These are phyloP conservation scores for Nissolia schottii DNA, from an alignment of 306 rosid species.

Conservation along the genomic window DNA sequence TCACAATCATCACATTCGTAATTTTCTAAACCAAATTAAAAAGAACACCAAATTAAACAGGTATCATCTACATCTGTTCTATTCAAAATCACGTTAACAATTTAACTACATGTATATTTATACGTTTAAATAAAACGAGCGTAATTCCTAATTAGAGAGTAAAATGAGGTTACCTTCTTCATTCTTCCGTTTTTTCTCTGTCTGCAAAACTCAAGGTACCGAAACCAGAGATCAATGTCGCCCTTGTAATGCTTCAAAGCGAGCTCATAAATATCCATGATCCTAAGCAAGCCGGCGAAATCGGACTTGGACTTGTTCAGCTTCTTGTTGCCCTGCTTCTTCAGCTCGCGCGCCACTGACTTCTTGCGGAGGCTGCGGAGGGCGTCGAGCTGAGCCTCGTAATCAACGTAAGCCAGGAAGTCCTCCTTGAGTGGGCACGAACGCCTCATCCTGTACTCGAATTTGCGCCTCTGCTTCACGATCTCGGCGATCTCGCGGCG, in stretches of 20 bases:
- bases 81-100: not conserved
- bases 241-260: constrained; percentile 46
- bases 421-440: constrained; percentile 37
- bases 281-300: constrained; percentile 25
- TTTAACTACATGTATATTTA: not conserved
- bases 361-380: constrained; percentile 41
- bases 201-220: constrained; percentile 63
- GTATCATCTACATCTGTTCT: not conserved
- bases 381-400: constrained; percentile 37
- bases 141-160: not conserved
- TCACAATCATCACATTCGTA: not conserved
- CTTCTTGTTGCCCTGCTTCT: constrained; percentile 31
- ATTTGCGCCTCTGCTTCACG: constrained; percentile 41
- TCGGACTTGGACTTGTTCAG: constrained; percentile 35
- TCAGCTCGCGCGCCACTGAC: constrained; percentile 26
- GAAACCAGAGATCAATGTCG: constrained; percentile 42
- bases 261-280: constrained; percentile 30
- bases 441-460: constrained; percentile 39
- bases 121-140: not conserved
- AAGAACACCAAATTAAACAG: not conserved
- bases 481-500: constrained; percentile 39
- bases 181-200: constrained; percentile 61
- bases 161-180: constrained; percentile 53
- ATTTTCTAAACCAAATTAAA: not conserved
- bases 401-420: constrained; percentile 32